Conservation (phyloP, 768 basidiomycete genomes). For the Mrakia blollopis region DNA sequence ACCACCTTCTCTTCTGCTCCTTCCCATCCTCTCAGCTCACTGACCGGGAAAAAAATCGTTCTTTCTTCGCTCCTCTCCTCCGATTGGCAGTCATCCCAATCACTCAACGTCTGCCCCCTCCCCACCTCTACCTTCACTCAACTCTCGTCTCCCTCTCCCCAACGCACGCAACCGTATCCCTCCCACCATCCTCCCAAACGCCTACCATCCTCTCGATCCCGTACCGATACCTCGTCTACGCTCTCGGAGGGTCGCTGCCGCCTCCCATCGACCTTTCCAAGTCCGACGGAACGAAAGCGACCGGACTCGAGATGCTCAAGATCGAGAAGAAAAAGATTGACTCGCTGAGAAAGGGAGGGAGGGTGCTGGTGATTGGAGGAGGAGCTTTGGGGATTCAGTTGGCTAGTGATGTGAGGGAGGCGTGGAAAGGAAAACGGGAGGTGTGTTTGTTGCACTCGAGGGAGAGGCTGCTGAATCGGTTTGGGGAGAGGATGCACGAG, state of each 20-base stretch:
- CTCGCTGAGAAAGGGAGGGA: slow-evolving; percentile 33
- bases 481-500: slow-evolving; percentile 43
- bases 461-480: slow-evolving; percentile 43
- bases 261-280: slow-evolving; percentile 43
- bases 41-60: not conserved
- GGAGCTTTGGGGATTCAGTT: slow-evolving; percentile 44
- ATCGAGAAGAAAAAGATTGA: slow-evolving; percentile 35
- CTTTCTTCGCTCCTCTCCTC: not conserved
- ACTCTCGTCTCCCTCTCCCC: slow-evolving; percentile 17
- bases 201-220: slow-evolving; percentile 36
- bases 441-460: slow-evolving; percentile 47
- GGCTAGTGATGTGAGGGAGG: slow-evolving; percentile 45
- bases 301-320: slow-evolving; percentile 42
- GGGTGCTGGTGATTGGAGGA: slow-evolving; percentile 47
- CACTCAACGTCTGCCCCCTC: slow-evolving; percentile 40
- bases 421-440: slow-evolving; percentile 37
- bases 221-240: slow-evolving; percentile 43
- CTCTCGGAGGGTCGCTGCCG: slow-evolving; percentile 42
- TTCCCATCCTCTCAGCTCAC: not conserved
- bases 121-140: slow-evolving; percentile 39
- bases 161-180: slow-evolving; percentile 16
- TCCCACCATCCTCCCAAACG: not conserved
- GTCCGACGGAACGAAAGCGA: slow-evolving; percentile 41
- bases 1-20: not conserved
- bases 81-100: slow-evolving; percentile 38